Evolutionary conservation across 257 asterid species (phyloP), one percentile per base, ranked within the genome.

Genomic region (Nicotiana paniculata): DNA sequence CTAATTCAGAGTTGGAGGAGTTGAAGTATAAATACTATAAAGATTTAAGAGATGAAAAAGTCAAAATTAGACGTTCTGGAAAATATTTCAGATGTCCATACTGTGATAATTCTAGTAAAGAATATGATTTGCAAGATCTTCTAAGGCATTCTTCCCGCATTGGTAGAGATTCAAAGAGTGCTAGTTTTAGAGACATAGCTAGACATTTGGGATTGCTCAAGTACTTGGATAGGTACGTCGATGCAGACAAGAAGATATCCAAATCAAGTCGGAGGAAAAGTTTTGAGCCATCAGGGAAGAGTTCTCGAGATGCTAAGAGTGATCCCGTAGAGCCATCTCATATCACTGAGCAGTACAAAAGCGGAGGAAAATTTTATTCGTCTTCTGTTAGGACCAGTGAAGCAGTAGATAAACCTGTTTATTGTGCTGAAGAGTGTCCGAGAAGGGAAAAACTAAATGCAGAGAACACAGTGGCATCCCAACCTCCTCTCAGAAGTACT

Each of bases 111-210:
- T 59, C 18, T 30, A 68, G 84, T 80, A 85, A 66, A 77, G 97
- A 93, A 24, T 93, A 95, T 84, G 82, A 81, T 48, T 24, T 86
- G 63, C 43, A 43, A n/a, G 97, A 90, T 85, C 91, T 95, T 82
- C 88, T 85, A 79, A 83, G 88, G 54, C 98, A 95, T 85, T 87
- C 97, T 66, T 89, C 89, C 82, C 91, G 97, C 81, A 89, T 95
- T 68, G 89, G 89, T 62, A 82, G 74, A 80, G 93, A 92, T 59
- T 92, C 97, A 65, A 92, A 70, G 82, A 89, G 93, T 89, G 92
- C 96, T 13, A 91, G 87, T 85, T 83, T 87, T 24, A 72, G 88
- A 78, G 95, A 90, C 46, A 90, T 82, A 87, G 98, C 94, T 77
- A 90, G 83, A 82, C 98, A 95, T 82, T 80, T 86, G 80, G 98